Evolutionary conservation across 2,329 filamentous ascomycete species (phyloP).

Genomic region (Fusarium cyanostomum): DNA sequence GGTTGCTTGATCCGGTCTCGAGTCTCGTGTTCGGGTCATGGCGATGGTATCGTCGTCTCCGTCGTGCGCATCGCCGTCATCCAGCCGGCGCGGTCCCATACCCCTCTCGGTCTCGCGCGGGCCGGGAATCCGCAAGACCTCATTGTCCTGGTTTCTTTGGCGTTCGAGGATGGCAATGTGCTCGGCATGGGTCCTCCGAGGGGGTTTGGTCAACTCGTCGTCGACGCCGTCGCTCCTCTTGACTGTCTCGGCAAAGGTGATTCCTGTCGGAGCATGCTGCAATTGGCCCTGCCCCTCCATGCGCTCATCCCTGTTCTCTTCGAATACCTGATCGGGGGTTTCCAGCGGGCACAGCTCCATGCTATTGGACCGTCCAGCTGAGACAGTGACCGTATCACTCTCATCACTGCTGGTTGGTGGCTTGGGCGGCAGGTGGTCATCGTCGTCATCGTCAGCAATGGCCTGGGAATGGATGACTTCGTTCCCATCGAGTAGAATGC

Average conservation of each 20-base stretch:
- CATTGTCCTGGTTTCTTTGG: constrained; percentile 79
- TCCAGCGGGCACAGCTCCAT: constrained; percentile 38
- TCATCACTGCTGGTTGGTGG: constrained; percentile 44
- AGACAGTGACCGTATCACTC: constrained; percentile 51
- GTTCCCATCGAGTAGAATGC: constrained; percentile 57
- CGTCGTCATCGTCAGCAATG: constrained; percentile 43
- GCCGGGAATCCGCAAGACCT: constrained; percentile 86
- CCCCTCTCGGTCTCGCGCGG: constrained; percentile 90
- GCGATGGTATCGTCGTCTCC: constrained; percentile 47
- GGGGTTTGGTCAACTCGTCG: constrained; percentile 57
- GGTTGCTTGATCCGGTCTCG: constrained; percentile 34
- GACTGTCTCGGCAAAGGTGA: constrained; percentile 75
- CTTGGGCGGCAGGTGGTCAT: constrained; percentile 42
- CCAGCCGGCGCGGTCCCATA: constrained; percentile 69
- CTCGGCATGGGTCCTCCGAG: constrained; percentile 69
- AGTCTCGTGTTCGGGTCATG: constrained; percentile 42
- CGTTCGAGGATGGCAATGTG: constrained; percentile 90
- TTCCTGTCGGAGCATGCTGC: constrained; percentile 49
- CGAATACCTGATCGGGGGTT: constrained; percentile 27
- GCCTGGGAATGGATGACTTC: constrained; percentile 39
- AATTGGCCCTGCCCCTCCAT: constrained; percentile 16
- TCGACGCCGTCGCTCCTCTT: constrained; percentile 66
- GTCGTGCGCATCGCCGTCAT: constrained; percentile 51
- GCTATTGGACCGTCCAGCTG: constrained; percentile 42
- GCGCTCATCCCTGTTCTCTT: constrained; percentile 14